Evolutionary conservation across 305 asterid species (phyloP), one percentile per base, ranked within the genome.

Genomic region (Rubia occidens): DNA sequence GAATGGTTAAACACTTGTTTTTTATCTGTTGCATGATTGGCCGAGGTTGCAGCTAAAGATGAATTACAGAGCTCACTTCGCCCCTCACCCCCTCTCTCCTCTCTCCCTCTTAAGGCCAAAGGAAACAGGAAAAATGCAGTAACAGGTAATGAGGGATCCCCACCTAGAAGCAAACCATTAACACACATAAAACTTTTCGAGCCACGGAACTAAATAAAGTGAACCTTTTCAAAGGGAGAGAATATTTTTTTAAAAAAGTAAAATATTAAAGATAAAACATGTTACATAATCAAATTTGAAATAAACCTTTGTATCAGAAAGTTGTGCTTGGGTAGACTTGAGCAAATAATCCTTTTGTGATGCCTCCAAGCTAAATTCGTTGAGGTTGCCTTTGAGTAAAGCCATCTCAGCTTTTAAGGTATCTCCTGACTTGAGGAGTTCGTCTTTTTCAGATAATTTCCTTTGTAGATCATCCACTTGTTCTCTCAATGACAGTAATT

Each of bases 261-360:
- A 29, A 29, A 29, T 29, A 29, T 35, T 35, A n/a, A n/a, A 26
- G 21, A 67, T 18, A 0, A 40, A 37, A 7, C 5, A 53, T 15
- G 42, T 8, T 54, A 44, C 42, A 53, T 13, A 20, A 32, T 54
- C 37, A 71, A 64, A 67, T 44, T 47, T 61, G 44, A 73, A 14
- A 49, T 80, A 64, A 72, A 81, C 99, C 96, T 89, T 90, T 59
- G 84, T 77, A 80, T 89, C 96, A 65, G 97, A 82, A 72, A 94
- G 95, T 83, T 90, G 96, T 60, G 68, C 80, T 75, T 89, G 96
- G 68, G 88, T 81, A 62, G 88, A 82, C 74, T 85, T 87, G 56
- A 94, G 82, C 64, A 82, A 66, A 42, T 84, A 80, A 73, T 89
- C 95, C 83, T 89, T 94, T 79, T 80, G 87, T 13, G 86, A 83